Conservation (phyloP, 805 yeast species). For the Starmerella sp. region DNA sequence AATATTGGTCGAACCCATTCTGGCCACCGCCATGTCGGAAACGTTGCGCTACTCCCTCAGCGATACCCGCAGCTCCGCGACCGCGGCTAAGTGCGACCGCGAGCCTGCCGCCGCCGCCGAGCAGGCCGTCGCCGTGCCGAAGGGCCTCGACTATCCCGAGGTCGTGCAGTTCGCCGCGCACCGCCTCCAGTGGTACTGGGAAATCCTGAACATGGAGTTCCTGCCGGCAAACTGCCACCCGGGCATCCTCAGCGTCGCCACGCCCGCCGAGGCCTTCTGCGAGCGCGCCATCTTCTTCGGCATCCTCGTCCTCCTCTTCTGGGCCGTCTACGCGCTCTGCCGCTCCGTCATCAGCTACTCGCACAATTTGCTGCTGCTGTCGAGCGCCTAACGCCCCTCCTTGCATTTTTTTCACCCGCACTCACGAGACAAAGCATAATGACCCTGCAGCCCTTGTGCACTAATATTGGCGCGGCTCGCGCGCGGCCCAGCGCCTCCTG, state of each 20-base stretch:
- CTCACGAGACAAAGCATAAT: background rate
- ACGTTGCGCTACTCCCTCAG: background rate
- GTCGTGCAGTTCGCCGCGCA: background rate
- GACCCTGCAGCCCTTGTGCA: background rate
- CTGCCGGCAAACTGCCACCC: slow-evolving; percentile 1
- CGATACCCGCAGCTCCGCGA: background rate
- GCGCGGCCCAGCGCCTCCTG: too few species aligned
- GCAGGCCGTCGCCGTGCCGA: background rate
- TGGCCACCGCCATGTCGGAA: background rate
- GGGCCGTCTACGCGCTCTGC: background rate
- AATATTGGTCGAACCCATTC: background rate
- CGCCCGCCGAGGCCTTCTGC: background rate
- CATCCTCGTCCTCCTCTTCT: background rate
- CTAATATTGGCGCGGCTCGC: too few species aligned
- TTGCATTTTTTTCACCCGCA: background rate
- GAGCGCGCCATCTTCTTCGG: background rate
- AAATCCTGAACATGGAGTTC: background rate
- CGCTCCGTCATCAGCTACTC: background rate
- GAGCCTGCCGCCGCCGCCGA: background rate
- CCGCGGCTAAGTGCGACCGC: background rate
- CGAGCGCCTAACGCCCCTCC: background rate
- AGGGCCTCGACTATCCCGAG: background rate
- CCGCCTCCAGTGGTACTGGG: background rate
- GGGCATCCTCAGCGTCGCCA: background rate
- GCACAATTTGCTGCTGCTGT: background rate